These are phyloP conservation scores for Geotrichum aggregatum DNA, from an alignment of 1,139 yeast species.

Conservation along the genomic window DNA sequence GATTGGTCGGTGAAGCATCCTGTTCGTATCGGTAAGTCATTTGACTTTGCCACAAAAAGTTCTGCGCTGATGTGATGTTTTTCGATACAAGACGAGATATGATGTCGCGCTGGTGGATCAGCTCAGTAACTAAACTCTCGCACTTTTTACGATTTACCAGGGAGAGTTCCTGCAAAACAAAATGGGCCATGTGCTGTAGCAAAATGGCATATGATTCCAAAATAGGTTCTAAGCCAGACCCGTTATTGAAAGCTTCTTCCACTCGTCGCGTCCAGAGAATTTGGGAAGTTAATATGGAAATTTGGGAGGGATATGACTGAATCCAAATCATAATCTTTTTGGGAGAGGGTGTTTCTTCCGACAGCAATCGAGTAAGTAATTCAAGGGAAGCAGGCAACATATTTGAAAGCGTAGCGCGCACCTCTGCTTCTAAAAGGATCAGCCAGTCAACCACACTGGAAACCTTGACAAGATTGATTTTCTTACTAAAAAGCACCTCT, in stretches of 20 bases:
- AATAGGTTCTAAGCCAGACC: slow-evolving; percentile 20
- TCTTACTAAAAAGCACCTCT: slow-evolving; percentile 42
- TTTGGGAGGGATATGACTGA: slow-evolving; percentile 53
- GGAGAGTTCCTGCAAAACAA: slow-evolving; percentile 36
- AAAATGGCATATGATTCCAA: slow-evolving; percentile 22
- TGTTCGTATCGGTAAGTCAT: slow-evolving; percentile 49
- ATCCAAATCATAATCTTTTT: slow-evolving; percentile 37
- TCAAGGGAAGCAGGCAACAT: slow-evolving; percentile 37
- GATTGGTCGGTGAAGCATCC: slow-evolving; percentile 31
- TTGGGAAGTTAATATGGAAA: slow-evolving; percentile 54
- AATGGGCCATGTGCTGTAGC: slow-evolving; percentile 35
- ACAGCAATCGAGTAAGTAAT: slow-evolving; percentile 25
- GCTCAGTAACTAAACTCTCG: slow-evolving; percentile 62
- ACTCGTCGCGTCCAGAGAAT: slow-evolving; percentile 50
- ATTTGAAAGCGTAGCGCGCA: slow-evolving; percentile 45
- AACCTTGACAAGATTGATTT: slow-evolving; percentile 46
- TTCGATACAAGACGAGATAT: slow-evolving; percentile 33
- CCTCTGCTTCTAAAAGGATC: slow-evolving; percentile 51
- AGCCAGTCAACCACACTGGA: slow-evolving; percentile 64
- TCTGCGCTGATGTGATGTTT: slow-evolving; percentile 23
- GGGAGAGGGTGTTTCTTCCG: slow-evolving; percentile 19
- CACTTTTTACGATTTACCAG: slow-evolving; percentile 46
- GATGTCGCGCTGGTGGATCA: slow-evolving; percentile 57
- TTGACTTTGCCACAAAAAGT: slow-evolving; percentile 51
- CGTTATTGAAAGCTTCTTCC: slow-evolving; percentile 37